These are phyloP conservation scores for Clonostachys chloroleuca DNA, from an alignment of 2,329 filamentous ascomycete genomes.

Conservation along the genomic window DNA sequence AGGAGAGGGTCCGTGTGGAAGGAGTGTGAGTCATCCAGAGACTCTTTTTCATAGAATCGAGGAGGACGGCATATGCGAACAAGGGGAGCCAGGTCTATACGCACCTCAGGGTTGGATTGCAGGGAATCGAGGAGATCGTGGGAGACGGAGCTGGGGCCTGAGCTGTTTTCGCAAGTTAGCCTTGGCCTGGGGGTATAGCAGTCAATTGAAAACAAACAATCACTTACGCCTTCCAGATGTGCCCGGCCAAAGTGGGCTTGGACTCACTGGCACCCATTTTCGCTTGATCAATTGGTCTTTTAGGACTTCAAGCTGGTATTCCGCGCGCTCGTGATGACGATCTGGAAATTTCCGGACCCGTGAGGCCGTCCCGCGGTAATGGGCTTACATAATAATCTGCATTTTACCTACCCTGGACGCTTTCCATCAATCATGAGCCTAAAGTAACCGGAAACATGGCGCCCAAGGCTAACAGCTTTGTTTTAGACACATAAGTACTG, in stretches of 20 bases:
- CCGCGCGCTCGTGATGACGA: slow-evolving; percentile 8
- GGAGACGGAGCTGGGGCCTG: slow-evolving; percentile 57
- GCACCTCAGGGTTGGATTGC: slow-evolving; percentile 81
- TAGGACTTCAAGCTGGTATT: slow-evolving; percentile 6
- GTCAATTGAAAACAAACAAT: background rate
- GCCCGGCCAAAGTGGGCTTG: slow-evolving; percentile 33
- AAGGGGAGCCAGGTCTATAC: slow-evolving; percentile 6
- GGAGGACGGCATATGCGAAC: background rate
- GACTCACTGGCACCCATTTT: slow-evolving; percentile 55
- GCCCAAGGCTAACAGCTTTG: background rate
- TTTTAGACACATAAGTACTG: no score
- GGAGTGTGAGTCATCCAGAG: slow-evolving; percentile 2
- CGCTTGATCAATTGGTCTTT: slow-evolving; percentile 28
- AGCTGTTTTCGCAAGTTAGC: slow-evolving; percentile 20
- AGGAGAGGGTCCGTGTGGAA: background rate
- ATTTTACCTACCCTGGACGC: background rate
- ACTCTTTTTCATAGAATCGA: background rate
- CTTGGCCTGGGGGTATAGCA: background rate
- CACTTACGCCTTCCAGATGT: slow-evolving; percentile 53
- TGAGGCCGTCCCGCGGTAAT: background rate
- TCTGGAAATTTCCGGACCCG: slow-evolving; percentile 24
- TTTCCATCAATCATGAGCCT: background rate
- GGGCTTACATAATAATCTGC: slow-evolving; percentile 1
- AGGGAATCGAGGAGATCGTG: slow-evolving; percentile 78
- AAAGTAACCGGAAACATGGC: background rate